Evolutionary conservation across 768 basidiomycete species (phyloP).

Genomic region (Boletus reticulatus): DNA sequence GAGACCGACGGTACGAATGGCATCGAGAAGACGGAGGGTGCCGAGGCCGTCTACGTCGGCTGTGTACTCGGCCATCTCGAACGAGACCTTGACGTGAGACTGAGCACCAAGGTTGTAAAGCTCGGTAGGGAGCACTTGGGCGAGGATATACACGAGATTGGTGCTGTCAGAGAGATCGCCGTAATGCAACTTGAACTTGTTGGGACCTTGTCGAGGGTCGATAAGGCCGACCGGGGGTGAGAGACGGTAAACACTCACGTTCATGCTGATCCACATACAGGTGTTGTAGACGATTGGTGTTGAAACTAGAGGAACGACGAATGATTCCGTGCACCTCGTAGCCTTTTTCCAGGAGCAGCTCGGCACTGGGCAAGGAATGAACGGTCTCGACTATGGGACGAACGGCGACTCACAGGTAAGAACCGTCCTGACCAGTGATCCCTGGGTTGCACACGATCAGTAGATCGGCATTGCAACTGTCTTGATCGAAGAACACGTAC

Average conservation of each 20-base stretch:
- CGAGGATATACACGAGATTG: conserved; percentile 95
- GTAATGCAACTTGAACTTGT: conserved; percentile 82
- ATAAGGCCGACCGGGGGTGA: background rate
- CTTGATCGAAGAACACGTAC: conserved; percentile 39
- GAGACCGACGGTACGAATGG: conserved; percentile 92
- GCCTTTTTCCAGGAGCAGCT: conserved; percentile 81
- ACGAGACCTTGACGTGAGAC: conserved; percentile 98
- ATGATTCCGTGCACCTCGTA: conserved; percentile 96
- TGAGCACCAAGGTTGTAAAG: conserved; percentile 98
- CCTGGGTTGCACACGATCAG: conserved; percentile 45
- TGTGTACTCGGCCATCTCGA: conserved; percentile 99
- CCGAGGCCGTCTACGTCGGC: conserved; percentile 96
- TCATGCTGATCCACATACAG: conserved; percentile 93
- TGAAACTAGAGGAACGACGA: conserved; percentile 96
- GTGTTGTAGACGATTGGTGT: conserved; percentile 92
- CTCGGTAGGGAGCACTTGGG: conserved; percentile 92
- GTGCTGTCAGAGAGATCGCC: conserved; percentile 95
- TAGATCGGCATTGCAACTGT: background rate
- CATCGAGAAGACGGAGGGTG: conserved; percentile 93
- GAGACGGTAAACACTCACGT: conserved; percentile 46
- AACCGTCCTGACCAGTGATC: conserved; percentile 95
- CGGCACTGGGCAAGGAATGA: conserved; percentile 51
- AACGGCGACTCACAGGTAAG: conserved; percentile 72
- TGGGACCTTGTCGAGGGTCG: conserved; percentile 46
- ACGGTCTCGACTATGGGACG: background rate